These are phyloP conservation scores for Somion occarium DNA, from an alignment of 1,284 basidiomycete species.

Conservation along the genomic window DNA sequence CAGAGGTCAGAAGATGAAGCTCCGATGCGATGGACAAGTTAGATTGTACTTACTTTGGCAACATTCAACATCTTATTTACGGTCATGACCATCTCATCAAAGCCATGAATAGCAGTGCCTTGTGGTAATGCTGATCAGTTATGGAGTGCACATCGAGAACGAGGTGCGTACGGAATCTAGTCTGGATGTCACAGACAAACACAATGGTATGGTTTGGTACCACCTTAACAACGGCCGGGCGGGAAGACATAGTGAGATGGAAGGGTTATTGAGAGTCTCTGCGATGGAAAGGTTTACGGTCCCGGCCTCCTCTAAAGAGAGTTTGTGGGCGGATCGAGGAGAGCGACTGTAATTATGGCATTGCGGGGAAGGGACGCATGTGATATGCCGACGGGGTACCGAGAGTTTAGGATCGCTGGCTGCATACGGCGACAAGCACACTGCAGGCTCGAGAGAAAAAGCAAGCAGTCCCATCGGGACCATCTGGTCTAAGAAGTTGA, in stretches of 20 bases:
- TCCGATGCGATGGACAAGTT: not conserved
- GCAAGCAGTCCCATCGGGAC: too few relatives aligned
- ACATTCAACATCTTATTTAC: slow-evolving; percentile 73
- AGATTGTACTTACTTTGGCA: slow-evolving; percentile 59
- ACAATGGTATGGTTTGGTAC: slow-evolving; percentile 52
- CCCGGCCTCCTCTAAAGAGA: too few relatives aligned
- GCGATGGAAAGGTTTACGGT: too few relatives aligned
- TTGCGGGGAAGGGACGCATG: slow-evolving; percentile 1
- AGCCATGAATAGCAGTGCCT: slow-evolving; percentile 60
- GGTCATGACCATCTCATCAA: slow-evolving; percentile 64
- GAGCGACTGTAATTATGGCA: not conserved
- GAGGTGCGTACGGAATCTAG: slow-evolving; percentile 60
- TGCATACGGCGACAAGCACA: not conserved
- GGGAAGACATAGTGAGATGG: slow-evolving; percentile 12
- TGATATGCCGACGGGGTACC: not conserved
- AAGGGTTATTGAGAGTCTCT: not conserved
- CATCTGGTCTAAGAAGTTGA: too few relatives aligned
- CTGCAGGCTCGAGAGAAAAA: not conserved
- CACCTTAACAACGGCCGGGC: slow-evolving; percentile 34
- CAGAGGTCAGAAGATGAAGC: not conserved
- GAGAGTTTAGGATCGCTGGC: not conserved
- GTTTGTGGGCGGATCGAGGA: too few relatives aligned
- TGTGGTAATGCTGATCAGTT: not conserved
- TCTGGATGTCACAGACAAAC: slow-evolving; percentile 79
- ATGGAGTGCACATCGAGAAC: not conserved